Percentiles rank a stretch among this genome's conserved stretches.
phyloP scores from a whole-genome alignment of 768 basidiomycete genomes.

The Lactarius psammicola region DNA sequence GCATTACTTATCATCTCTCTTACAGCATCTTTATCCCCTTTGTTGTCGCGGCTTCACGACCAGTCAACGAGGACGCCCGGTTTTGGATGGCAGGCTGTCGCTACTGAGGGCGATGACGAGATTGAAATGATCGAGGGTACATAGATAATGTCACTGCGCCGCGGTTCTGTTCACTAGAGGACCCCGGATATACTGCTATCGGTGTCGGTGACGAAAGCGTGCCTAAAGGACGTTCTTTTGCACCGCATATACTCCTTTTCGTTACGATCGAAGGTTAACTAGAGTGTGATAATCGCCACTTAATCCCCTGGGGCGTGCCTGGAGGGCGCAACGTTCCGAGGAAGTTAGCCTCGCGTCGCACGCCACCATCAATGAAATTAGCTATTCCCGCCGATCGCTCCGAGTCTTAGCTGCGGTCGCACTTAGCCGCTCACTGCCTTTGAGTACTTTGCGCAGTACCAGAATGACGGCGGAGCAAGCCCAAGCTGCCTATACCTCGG shows the following conservation, averaged over 20 bases:
- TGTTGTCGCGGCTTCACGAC: slow-evolving; percentile 50
- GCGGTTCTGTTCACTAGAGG: background rate
- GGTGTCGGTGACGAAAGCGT: background rate
- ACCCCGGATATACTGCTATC: background rate
- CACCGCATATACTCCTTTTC: background rate
- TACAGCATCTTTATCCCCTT: slow-evolving; percentile 44
- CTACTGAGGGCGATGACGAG: slow-evolving; percentile 64
- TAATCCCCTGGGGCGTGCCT: background rate
- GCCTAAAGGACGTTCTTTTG: background rate
- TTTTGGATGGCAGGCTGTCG: slow-evolving; percentile 75
- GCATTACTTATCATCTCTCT: slow-evolving; percentile 13
- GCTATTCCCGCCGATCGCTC: background rate
- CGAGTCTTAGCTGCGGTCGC: background rate
- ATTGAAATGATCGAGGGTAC: slow-evolving; percentile 60
- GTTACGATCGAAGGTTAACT: background rate
- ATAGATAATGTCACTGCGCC: slow-evolving; percentile 10
- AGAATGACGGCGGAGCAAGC: background rate
- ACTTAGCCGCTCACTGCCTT: background rate
- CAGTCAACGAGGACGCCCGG: slow-evolving; percentile 44
- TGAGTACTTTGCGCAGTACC: background rate
- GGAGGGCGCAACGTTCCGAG: background rate
- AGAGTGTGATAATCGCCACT: background rate
- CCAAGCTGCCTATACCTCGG: background rate
- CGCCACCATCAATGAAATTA: background rate
- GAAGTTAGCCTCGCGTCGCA: too few species aligned